Percentiles rank a stretch among this genome's conserved stretches.
Conservation (phyloP, 2,329 filamentous ascomycete genomes). For the Curvularia lunata region DNA sequence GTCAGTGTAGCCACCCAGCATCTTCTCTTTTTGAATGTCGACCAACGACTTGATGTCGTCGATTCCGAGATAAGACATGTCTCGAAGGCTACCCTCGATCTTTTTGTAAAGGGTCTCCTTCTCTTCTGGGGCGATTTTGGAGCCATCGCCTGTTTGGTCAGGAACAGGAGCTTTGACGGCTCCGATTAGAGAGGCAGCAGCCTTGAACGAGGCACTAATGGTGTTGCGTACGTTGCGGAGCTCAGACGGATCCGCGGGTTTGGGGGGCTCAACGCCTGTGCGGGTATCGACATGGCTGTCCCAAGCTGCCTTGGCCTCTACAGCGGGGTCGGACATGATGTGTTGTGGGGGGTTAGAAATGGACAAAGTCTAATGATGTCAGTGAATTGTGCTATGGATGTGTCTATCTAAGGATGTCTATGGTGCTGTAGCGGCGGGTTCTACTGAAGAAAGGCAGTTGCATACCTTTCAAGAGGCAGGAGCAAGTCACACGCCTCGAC, state of each 20-base stretch:
- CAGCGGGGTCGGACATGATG: slow-evolving; percentile 19
- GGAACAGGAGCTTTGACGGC: slow-evolving; percentile 41
- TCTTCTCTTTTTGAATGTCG: slow-evolving; percentile 44
- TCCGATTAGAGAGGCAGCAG: slow-evolving; percentile 36
- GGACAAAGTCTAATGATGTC: background rate
- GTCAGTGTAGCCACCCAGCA: slow-evolving; percentile 61
- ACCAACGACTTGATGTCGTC: slow-evolving; percentile 48
- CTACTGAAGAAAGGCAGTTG: background rate
- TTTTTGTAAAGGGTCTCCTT: slow-evolving; percentile 41
- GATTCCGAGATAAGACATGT: slow-evolving; percentile 43
- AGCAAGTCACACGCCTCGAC: background rate
- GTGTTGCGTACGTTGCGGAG: slow-evolving; percentile 41
- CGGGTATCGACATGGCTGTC: slow-evolving; percentile 43
- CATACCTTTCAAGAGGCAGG: background rate
- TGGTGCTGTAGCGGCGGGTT: background rate
- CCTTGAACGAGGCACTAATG: slow-evolving; percentile 39
- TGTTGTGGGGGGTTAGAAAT: background rate
- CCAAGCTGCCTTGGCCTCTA: slow-evolving; percentile 35
- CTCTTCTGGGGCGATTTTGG: slow-evolving; percentile 45
- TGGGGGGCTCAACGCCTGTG: slow-evolving; percentile 37
- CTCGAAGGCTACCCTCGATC: slow-evolving; percentile 41
- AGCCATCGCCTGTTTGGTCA: slow-evolving; percentile 54
- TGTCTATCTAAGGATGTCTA: background rate
- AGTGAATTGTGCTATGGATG: background rate
- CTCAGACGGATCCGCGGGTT: slow-evolving; percentile 40